phyloP scores from a whole-genome alignment of 1,139 yeast genomes.

The Suzukiozyma palmioleophila region DNA sequence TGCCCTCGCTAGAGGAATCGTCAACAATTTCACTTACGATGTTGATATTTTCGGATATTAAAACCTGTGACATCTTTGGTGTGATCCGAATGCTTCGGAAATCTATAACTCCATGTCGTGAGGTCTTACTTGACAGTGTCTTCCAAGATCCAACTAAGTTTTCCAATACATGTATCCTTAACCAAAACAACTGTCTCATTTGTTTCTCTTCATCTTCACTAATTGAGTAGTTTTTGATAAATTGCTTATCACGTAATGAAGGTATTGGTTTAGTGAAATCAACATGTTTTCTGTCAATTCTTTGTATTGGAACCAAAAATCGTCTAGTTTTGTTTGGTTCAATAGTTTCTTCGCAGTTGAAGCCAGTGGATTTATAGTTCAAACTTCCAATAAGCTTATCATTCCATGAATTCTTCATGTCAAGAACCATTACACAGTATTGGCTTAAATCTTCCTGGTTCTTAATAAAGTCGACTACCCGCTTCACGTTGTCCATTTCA shows the following conservation, averaged over 20 bases:
- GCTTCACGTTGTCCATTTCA: conserved; percentile 9
- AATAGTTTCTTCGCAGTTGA: conserved; percentile 25
- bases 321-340: conserved; percentile 54
- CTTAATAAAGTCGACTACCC: conserved; percentile 10
- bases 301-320: conserved; percentile 63
- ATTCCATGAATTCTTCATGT: conserved; percentile 67
- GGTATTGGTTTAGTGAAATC: conserved; percentile 58
- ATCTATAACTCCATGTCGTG: conserved; percentile 56
- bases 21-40: conserved; percentile 28
- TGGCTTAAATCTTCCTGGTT: conserved; percentile 36
- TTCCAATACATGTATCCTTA: conserved; percentile 59
- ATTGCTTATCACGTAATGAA: conserved; percentile 70
- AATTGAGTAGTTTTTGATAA: conserved; percentile 56
- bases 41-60: conserved; percentile 46
- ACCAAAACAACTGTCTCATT: conserved; percentile 74
- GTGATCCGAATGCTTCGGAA: conserved; percentile 62
- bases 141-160: conserved; percentile 65
- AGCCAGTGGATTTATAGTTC: conserved; percentile 14
- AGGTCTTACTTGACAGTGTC: conserved; percentile 15
- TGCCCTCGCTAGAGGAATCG: conserved; percentile 8
- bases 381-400: conserved; percentile 31
- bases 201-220: conserved; percentile 49
- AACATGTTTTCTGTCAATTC: conserved; percentile 43
- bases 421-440: conserved; percentile 62
- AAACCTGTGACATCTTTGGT: conserved; percentile 44